Evolutionary conservation across 164 flowering plant genomes (phyloP), one percentile per base, ranked within the genome.

Genomic region (Nymphaea thermarum): DNA sequence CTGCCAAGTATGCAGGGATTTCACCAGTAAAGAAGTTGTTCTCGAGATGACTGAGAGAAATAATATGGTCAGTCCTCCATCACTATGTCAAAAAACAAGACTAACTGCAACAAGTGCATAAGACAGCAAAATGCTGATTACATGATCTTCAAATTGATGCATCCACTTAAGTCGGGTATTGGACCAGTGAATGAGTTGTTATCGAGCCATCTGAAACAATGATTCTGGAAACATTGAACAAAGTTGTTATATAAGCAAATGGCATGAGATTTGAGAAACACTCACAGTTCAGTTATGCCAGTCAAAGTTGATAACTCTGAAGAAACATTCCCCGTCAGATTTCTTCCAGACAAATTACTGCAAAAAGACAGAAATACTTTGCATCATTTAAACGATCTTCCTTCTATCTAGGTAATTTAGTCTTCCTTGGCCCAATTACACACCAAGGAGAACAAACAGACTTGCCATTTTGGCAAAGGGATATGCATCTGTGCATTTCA

Each of bases 161-260:
- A 88, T 66, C 86, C 90, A 73, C 80, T 76, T 72, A 92, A 92
- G 82, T 95, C 99, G 67, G 99, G 97, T 76, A 95, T 83, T 42
- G 87, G 69, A 74, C 98, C 99, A 68, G 74, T 81, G 68, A 95
- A 76, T 57, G 85, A 83, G 76, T 95, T 95, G 42, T 87, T 89
- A 78, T 89, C 90, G 71, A 95, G 97, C 93, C 94, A 85, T 70
- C 99, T 95, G 83, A 72, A 81, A 74, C 12, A 66, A 75, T 15
- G 67, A 74, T 43, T 73, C 42, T n/a, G 36, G 36, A 25, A 25
- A 25, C 36, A 25, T 0, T 25, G 36, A 25, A 25, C 36, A 25
- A 25, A 25, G 36, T 25, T 25, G 16, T 61, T 61, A 36, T 61
- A 61, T 61, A 16, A 55, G 16, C 10, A 16, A 55, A 16, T 8